Base-by-base conservation (phyloP, 176 grass and related monocot species). In the Bolboschoenus planiculmis region DNA sequence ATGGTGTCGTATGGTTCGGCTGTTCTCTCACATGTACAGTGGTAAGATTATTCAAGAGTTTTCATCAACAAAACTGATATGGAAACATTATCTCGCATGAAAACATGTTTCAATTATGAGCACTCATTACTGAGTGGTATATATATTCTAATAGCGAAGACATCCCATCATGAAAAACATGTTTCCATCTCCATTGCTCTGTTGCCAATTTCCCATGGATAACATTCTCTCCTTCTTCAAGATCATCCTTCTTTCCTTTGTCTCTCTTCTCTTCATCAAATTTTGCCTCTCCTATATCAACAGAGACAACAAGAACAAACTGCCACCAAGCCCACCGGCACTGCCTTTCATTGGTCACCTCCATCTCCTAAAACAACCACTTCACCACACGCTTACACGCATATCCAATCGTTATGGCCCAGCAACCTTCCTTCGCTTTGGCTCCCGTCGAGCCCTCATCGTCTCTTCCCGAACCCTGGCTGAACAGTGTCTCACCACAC, bases 271-370 rank as follows among this genome's bases (percentile, higher is more conserved):
- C 24, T 78, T 78, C 74, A 78, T 78, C 11, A 78, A 78, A 33
- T 20, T 54, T 34, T 16, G 29, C 6, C 44, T 78, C 42, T 78
- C 44, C 16, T 33, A 50, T 54, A 16, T 82, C n/a, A 63, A 46
- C 10, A 59, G 60, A 37, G 29, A 63, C 29, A 56, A 26, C 58
- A 82, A 82, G 13, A 82, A 36, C 5, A 58, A 54, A 30, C 35
- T 44, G 53, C 74, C 80, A 20, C 62, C 72, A 13, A 36, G 78
- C 60, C 85, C 85, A 1, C 78, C 18, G 3, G 24, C 78, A 21
- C 10, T 86, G 23, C 85, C 75, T 39, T 14, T 86, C 56, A 39
- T 86, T 33, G 85, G 85, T 20, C 85, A 86, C 48, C 85, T 86
- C 47, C 78, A 81, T 55, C 78, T 86, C 44, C 30, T 86, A 39